Conservation (phyloP, 2,329 filamentous ascomycete genomes). For the Alternaria consortialis region DNA sequence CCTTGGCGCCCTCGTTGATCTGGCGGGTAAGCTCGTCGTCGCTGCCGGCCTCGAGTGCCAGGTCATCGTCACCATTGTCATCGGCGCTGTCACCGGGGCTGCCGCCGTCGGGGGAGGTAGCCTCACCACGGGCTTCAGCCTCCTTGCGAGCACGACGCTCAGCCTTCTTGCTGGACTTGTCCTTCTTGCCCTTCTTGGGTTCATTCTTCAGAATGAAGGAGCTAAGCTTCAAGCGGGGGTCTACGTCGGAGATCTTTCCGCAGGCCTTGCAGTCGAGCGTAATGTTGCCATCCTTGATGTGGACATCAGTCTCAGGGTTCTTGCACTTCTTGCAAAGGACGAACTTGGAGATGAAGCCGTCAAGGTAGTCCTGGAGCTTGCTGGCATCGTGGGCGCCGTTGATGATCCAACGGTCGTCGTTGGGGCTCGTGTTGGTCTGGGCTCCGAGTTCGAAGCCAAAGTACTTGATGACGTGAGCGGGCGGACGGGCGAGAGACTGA, state of each 20-base stretch:
- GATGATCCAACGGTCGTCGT: constrained; percentile 99
- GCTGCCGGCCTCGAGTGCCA: constrained; percentile 75
- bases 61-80: constrained; percentile 71
- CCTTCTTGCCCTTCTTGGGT: constrained; percentile 93
- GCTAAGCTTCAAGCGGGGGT: constrained; percentile 92
- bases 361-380: constrained; percentile 97
- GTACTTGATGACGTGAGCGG: constrained; percentile 98
- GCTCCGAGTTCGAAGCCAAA: constrained; percentile 99
- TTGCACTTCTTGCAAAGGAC: constrained; percentile 99
- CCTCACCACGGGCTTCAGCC: constrained; percentile 65
- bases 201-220: constrained; percentile 97
- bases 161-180: constrained; percentile 94
- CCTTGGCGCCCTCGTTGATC: constrained; percentile 72
- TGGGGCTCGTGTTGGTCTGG: constrained; percentile 96
- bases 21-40: constrained; percentile 90
- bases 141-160: constrained; percentile 85
- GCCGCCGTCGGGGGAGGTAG: constrained; percentile 62
- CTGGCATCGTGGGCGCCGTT: constrained; percentile 94
- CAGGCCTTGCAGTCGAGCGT: constrained; percentile 98
- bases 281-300: constrained; percentile 93
- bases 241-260: constrained; percentile 89
- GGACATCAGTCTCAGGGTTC: constrained; percentile 97
- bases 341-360: constrained; percentile 98
- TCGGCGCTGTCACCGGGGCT: constrained; percentile 74
- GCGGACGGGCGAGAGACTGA: constrained; percentile 88